These are phyloP conservation scores for Erigeron philadelphicus DNA, from an alignment of 140 eudicot species.

Conservation along the genomic window DNA sequence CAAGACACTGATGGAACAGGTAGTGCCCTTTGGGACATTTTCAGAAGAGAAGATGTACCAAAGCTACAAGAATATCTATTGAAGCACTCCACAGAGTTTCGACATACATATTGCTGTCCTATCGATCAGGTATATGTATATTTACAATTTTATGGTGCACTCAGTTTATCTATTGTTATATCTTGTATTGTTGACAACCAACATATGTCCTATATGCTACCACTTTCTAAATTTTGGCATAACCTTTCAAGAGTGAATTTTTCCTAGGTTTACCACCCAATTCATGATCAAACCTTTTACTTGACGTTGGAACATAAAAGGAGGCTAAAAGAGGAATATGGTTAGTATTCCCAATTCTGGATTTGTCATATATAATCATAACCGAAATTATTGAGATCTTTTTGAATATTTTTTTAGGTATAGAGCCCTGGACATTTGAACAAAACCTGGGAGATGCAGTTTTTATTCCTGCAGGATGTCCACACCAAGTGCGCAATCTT, in stretches of 20 bases:
- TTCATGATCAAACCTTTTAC: slow-evolving; percentile 86
- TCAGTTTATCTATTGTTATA: background rate
- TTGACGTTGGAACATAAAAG: slow-evolving; percentile 63
- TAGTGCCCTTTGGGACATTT: slow-evolving; percentile 91
- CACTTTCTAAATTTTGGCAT: background rate
- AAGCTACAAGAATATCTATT: slow-evolving; percentile 50
- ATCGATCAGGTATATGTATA: slow-evolving; percentile 65
- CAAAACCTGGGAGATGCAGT: slow-evolving; percentile 92
- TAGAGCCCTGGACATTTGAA: slow-evolving; percentile 89
- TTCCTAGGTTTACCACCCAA: slow-evolving; percentile 69
- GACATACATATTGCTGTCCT: slow-evolving; percentile 70
- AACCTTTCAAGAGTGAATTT: slow-evolving; percentile 11
- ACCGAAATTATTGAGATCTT: slow-evolving; percentile 12
- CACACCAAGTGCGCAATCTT: slow-evolving; percentile 91
- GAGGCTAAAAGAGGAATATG: slow-evolving; percentile 75
- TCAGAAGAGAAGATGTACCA: slow-evolving; percentile 76
- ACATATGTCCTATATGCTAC: background rate
- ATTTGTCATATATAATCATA: background rate
- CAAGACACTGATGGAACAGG: slow-evolving; percentile 34
- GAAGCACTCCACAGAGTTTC: slow-evolving; percentile 57
- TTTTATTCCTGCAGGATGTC: slow-evolving; percentile 96
- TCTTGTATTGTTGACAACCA: background rate
- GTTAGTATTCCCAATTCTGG: slow-evolving; percentile 32
- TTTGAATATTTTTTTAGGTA: slow-evolving; percentile 36
- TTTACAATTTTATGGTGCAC: background rate